A percentile compares a stretch with the other conserved stretches of the same genome.
phyloP scores from a whole-genome alignment of 305 asterid genomes.

The Salvia sclarea region DNA sequence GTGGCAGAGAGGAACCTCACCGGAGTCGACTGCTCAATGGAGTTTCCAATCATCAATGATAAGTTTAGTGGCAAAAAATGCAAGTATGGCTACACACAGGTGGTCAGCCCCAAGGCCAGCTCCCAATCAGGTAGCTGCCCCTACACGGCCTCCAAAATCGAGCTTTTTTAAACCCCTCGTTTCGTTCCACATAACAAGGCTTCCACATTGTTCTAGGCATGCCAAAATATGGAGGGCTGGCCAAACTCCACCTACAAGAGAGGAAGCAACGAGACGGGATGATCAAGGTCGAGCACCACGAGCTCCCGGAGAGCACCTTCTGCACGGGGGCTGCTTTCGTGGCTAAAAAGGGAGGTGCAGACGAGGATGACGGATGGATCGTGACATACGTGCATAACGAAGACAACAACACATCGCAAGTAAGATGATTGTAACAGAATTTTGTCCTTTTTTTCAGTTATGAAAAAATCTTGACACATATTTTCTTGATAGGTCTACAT shows the following conservation, averaged over 20 bases:
- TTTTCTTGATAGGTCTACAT: constrained; percentile 41
- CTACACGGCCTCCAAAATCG: neutral
- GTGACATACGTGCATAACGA: constrained; percentile 55
- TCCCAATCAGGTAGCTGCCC: constrained; percentile 45
- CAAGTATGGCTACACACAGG: constrained; percentile 54
- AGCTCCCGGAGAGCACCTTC: constrained; percentile 52
- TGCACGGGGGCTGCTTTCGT: constrained; percentile 68
- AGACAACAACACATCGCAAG: constrained; percentile 51
- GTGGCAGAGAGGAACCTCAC: constrained; percentile 52
- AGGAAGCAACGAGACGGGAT: constrained; percentile 28
- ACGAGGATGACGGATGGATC: constrained; percentile 80
- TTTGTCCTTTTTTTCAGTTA: neutral
- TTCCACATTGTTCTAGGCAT: constrained; percentile 40
- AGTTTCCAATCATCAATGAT: constrained; percentile 63
- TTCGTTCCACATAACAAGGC: neutral
- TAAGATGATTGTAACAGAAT: too few species aligned
- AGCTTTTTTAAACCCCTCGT: neutral
- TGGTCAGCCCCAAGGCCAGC: constrained; percentile 45
- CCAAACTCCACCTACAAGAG: constrained; percentile 54
- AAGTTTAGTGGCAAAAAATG: constrained; percentile 40
- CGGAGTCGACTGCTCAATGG: constrained; percentile 53
- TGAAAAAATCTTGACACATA: neutral
- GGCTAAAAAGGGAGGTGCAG: constrained; percentile 42
- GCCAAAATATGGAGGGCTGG: constrained; percentile 65
- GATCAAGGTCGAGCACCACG: constrained; percentile 53